Conservation (phyloP, 2,329 filamentous ascomycete species). For the Podosphaera aphanis region DNA sequence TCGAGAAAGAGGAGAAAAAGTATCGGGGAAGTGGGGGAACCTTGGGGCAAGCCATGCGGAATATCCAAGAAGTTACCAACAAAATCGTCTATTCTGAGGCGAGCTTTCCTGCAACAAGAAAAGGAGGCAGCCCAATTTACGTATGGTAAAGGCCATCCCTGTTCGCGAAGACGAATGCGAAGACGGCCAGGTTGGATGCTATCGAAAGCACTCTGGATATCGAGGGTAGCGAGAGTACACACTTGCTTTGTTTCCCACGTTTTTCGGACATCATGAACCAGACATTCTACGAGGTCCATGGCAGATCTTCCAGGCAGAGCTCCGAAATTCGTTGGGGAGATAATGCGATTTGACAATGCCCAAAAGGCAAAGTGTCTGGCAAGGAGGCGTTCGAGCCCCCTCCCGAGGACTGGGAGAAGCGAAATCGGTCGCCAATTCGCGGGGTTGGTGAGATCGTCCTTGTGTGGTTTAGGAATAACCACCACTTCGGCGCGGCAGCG, state of each 20-base stretch:
- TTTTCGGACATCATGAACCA: neutral
- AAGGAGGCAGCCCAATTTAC: too few relatives aligned
- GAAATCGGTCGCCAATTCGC: constrained; percentile 1
- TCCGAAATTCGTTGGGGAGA: neutral
- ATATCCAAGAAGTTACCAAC: too few relatives aligned
- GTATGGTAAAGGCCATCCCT: too few relatives aligned
- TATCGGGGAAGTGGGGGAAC: too few relatives aligned
- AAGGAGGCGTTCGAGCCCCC: neutral
- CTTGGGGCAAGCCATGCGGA: too few relatives aligned
- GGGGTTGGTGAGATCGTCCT: neutral
- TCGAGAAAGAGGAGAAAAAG: too few relatives aligned
- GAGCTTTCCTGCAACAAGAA: too few relatives aligned
- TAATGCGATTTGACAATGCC: neutral
- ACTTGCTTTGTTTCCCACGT: neutral
- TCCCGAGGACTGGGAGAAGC: neutral
- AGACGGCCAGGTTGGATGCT: neutral
- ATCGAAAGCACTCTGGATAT: neutral
- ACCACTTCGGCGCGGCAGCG: too few relatives aligned
- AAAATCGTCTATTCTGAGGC: too few relatives aligned
- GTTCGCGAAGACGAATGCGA: too few relatives aligned
- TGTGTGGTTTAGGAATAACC: too few relatives aligned
- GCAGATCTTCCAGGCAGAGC: neutral
- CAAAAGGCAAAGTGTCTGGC: neutral
- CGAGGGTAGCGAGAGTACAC: neutral
- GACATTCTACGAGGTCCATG: neutral